Conservation (phyloP, 108 stramenopile genomes). For the Skeletonema potamos region DNA sequence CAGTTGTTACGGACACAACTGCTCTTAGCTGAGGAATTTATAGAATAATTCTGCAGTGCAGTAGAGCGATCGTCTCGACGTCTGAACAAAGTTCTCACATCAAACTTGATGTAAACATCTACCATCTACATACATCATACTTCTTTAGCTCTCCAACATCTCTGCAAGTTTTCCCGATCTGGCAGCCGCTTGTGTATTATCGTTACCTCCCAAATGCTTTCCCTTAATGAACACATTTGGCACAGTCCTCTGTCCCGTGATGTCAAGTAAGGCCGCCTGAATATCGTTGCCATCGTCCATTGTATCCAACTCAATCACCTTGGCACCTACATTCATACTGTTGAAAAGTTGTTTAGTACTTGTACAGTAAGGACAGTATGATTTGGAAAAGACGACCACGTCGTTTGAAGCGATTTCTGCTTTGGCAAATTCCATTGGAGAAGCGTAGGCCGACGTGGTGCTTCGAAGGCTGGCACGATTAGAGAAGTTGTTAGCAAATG, state of each 20-base stretch:
- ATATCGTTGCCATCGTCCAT: slow-evolving; percentile 63
- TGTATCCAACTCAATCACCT: slow-evolving; percentile 63
- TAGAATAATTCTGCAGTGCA: too few relatives aligned
- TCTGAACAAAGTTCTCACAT: background rate
- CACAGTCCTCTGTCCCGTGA: slow-evolving; percentile 58
- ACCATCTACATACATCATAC: background rate
- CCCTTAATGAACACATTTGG: slow-evolving; percentile 68
- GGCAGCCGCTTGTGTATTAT: slow-evolving; percentile 69
- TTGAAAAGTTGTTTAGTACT: slow-evolving; percentile 65
- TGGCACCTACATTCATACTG: slow-evolving; percentile 42
- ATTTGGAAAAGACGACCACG: slow-evolving; percentile 67
- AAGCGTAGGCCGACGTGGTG: slow-evolving; percentile 11
- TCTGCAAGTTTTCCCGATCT: slow-evolving; percentile 65
- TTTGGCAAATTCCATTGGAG: slow-evolving; percentile 61
- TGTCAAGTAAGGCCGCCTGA: slow-evolving; percentile 47
- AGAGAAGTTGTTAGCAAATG: slow-evolving; percentile 2
- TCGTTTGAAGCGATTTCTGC: slow-evolving; percentile 74
- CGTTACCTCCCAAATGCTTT: slow-evolving; percentile 79
- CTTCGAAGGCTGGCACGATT: slow-evolving; percentile 5
- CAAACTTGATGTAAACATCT: background rate
- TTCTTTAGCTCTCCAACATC: slow-evolving; percentile 47
- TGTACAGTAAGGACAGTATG: slow-evolving; percentile 76
- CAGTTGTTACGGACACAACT: background rate
- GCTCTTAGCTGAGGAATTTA: background rate
- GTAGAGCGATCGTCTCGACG: background rate